Percentiles rank a stretch among this genome's conserved stretches.
Conservation (phyloP, 805 yeast species). For the Kodamaea kaohsiungensis region DNA sequence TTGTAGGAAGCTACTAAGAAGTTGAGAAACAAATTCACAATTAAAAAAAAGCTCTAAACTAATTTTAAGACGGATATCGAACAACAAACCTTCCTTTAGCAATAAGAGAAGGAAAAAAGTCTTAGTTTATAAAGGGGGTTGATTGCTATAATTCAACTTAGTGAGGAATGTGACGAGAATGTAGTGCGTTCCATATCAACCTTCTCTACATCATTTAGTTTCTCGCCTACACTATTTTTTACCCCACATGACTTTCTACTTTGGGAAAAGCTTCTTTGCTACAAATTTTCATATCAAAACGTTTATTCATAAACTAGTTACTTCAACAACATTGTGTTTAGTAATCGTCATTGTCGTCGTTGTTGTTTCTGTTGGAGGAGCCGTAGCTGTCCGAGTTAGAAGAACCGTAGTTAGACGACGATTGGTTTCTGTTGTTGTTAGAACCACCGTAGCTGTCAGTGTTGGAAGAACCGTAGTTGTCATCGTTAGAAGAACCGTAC, state of each 20-base stretch:
- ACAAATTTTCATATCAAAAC: neutral
- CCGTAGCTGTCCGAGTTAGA: conserved; percentile 20
- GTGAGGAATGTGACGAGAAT: too few species aligned
- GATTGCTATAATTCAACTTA: too few species aligned
- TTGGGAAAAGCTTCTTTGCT: neutral
- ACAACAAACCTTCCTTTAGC: too few species aligned
- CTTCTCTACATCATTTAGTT: neutral
- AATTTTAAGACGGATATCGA: too few species aligned
- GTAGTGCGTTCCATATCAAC: neutral
- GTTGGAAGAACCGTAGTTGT: conserved; percentile 20
- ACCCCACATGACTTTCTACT: neutral
- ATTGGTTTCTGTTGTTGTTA: conserved; percentile 17
- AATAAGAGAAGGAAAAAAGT: too few species aligned
- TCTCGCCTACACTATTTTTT: neutral
- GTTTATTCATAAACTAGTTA: neutral
- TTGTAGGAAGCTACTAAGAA: too few species aligned
- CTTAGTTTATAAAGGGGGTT: too few species aligned
- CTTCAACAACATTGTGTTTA: neutral
- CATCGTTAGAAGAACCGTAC: conserved; percentile 20
- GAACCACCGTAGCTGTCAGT: conserved; percentile 23
- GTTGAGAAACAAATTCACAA: too few species aligned
- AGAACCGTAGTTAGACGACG: conserved; percentile 22
- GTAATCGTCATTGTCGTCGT: conserved; percentile 13
- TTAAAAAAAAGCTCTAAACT: too few species aligned
- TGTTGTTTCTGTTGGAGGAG: conserved; percentile 18